Base-by-base conservation (phyloP, 345 rosid species). In the Rhizophora mangle region DNA sequence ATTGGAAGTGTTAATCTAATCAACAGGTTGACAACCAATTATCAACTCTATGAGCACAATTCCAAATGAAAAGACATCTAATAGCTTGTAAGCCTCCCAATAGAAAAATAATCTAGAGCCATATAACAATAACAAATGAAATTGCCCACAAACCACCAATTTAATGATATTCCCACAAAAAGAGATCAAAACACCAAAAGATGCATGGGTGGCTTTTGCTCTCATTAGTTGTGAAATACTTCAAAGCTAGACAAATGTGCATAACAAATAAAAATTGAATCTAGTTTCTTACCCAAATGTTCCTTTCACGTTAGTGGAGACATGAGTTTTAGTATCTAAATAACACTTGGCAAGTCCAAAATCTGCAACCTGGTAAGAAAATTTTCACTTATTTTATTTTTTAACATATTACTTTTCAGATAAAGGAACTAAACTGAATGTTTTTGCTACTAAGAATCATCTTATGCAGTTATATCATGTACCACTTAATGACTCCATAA, bases 31-130 rank as follows among this genome's bases (percentile, higher is more conserved):
- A 6, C 63, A 63, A 9, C 79, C 79, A 21, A 64, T 70, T 27
- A 76, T 66, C 68, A 76, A 62, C 67, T 70, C 71, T 51, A 76
- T 67, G n/a, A 76, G 75, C 60, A 76, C 75, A 70, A 76, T 75
- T 16, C 75, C 79, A 30, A 70, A 76, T 68, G 79, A 76, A 66
- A 70, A 76, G 72, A 76, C 74, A 66, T n/a, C n/a, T n/a, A n/a
- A n/a, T n/a, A n/a, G n/a, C n/a, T n/a, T n/a, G n/a, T n/a, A n/a
- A n/a, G n/a, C n/a, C n/a, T 76, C 61, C 79, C 75, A 31, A 71
- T 34, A 16, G 79, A 70, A 7, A 75, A 72, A 67, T 76, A 76
- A 53, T 76, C 75, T 76, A 75, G 79, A 43, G 75, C 79, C 79
- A 76, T 27, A 55, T 76, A 76, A 31, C 75, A 70, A 71, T 59